phyloP scores from a whole-genome alignment of 306 rosid species.

The Quercus alba region DNA sequence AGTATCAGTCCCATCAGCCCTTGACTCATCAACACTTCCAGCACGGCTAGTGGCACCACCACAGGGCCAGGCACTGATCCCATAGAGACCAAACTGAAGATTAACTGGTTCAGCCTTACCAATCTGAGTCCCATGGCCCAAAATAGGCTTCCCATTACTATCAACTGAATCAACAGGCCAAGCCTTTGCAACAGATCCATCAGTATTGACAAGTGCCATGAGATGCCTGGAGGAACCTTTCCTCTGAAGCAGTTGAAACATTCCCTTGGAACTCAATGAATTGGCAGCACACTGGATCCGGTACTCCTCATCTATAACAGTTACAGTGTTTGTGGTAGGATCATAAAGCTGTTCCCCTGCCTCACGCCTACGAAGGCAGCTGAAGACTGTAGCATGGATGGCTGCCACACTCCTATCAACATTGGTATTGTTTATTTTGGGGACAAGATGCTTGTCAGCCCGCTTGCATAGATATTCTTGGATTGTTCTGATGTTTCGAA shows the following conservation, averaged over 20 bases:
- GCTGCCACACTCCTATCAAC: constrained; percentile 98
- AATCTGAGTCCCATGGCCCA: constrained; percentile 47
- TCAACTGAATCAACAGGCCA: constrained; percentile 90
- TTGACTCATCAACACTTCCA: constrained; percentile 85
- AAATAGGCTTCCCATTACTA: constrained; percentile 61
- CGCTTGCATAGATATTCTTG: constrained; percentile 96
- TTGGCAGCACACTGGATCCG: constrained; percentile 86
- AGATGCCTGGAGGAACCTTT: constrained; percentile 81
- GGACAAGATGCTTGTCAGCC: constrained; percentile 97
- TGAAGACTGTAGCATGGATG: constrained; percentile 93
- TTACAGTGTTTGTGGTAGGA: constrained; percentile 67
- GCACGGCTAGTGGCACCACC: constrained; percentile 90
- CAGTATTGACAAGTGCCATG: constrained; percentile 86
- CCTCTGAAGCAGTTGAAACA: constrained; percentile 95
- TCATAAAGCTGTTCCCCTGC: constrained; percentile 83
- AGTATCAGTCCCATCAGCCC: constrained; percentile 74
- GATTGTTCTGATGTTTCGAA: constrained; percentile 88
- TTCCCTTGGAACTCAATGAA: constrained; percentile 89
- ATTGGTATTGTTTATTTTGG: constrained; percentile 95
- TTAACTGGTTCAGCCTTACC: constrained; percentile 82
- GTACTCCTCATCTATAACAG: constrained; percentile 85
- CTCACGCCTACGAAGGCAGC: constrained; percentile 91
- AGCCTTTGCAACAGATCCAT: constrained; percentile 95
- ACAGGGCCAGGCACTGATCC: constrained; percentile 93
- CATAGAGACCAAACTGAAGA: constrained; percentile 95